These are phyloP conservation scores for Oleoguttula mirabilis DNA, from an alignment of 495 filamentous ascomycete species.

Conservation along the genomic window DNA sequence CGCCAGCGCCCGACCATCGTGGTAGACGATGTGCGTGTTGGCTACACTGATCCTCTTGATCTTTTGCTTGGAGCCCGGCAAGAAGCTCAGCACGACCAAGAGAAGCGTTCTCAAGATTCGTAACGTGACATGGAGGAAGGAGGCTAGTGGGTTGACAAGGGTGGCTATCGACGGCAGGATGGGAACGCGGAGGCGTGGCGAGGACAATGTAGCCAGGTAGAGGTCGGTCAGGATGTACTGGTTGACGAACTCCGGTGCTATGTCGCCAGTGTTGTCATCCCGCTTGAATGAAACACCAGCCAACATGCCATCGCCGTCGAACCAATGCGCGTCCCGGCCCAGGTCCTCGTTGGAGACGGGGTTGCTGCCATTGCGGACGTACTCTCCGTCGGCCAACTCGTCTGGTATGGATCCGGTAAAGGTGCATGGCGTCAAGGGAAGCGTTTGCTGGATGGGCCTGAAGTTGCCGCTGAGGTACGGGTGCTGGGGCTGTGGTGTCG, in stretches of 20 bases:
- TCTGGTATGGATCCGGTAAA: constrained; percentile 43
- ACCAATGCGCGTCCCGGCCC: constrained; percentile 50
- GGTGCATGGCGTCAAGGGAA: constrained; percentile 39
- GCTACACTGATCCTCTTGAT: constrained; percentile 53
- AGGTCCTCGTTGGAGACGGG: constrained; percentile 48
- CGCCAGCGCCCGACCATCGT: constrained; percentile 52
- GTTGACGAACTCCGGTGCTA: constrained; percentile 50
- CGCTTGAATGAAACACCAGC: constrained; percentile 46
- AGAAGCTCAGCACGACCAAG: constrained; percentile 40
- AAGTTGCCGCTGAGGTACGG: constrained; percentile 47
- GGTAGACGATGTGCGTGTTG: constrained; percentile 50
- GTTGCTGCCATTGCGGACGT: constrained; percentile 58
- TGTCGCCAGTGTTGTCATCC: constrained; percentile 18
- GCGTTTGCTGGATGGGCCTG: constrained; percentile 43
- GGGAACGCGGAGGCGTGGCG: constrained; percentile 34
- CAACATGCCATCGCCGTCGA: constrained; percentile 63
- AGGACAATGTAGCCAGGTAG: constrained; percentile 39
- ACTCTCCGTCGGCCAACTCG: constrained; percentile 51
- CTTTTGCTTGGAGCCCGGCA: constrained; percentile 39
- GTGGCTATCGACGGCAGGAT: constrained; percentile 51
- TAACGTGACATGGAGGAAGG: constrained; percentile 33
- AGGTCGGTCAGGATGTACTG: constrained; percentile 54
- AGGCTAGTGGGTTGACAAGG: constrained; percentile 39
- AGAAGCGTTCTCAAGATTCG: constrained; percentile 40
- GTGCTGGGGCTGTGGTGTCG: constrained; percentile 18